A percentile compares a stretch with the other conserved stretches of the same genome.
Conservation (phyloP, 148 eudicot genomes). For the Nepenthes mirabilis region DNA sequence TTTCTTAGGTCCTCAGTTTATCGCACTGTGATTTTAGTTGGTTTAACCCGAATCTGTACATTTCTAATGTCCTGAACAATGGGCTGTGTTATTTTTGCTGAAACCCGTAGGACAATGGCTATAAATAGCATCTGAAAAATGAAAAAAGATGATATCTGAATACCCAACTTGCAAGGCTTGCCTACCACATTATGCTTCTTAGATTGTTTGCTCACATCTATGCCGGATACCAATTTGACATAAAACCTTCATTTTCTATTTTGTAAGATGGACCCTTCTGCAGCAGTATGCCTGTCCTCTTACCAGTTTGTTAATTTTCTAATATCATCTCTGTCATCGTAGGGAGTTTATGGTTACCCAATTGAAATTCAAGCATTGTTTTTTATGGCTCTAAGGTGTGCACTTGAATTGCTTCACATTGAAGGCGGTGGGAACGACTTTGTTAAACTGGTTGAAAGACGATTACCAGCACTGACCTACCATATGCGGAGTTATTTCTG, state of each 20-base stretch:
- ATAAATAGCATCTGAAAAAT: not conserved
- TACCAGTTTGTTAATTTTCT: not conserved
- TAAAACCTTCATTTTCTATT: no score
- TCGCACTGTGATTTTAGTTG: no score
- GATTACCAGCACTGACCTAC: conserved; percentile 26
- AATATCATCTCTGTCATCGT: not conserved
- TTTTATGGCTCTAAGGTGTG: conserved; percentile 37
- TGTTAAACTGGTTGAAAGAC: conserved; percentile 10
- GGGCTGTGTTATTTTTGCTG: no score
- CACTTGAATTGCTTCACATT: conserved; percentile 18
- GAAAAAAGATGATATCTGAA: not conserved
- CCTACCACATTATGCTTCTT: not conserved
- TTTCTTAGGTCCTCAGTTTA: no score
- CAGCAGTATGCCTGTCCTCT: not conserved
- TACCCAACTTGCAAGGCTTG: no score
- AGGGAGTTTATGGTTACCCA: conserved; percentile 29
- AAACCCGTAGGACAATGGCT: no score
- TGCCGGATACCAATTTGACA: not conserved
- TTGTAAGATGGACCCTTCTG: no score
- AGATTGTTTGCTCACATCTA: not conserved
- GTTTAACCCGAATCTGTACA: no score
- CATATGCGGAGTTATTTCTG: conserved; percentile 37
- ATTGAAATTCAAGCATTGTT: conserved; percentile 37
- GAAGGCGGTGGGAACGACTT: conserved; percentile 21
- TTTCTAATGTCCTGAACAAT: no score